Evolutionary conservation across 441 rosid genomes (phyloP), one percentile per base, ranked within the genome.

Genomic region (Dalechampia spathulata): DNA sequence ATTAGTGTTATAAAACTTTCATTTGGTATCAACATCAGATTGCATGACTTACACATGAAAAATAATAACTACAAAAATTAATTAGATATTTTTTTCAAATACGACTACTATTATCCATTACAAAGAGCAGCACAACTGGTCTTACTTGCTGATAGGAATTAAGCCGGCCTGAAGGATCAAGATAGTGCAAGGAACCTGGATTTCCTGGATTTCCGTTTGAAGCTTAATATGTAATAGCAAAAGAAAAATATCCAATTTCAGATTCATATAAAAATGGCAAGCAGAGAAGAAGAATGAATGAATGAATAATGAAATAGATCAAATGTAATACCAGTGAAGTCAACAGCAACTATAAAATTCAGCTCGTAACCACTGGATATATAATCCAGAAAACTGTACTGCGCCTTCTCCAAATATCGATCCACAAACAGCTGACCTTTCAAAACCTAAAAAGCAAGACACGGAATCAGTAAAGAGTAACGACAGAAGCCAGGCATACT

Each of bases 311-410:
- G 12, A 32, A 19, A 55, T 10, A 55, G 11, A 22, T 40, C 6
- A 23, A 27, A 56, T 55, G 41, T 48, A 49, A 55, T 52, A 84
- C 97, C 93, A 11, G 97, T 90, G 63, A 90, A 90, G 73, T 90
- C 97, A 54, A 87, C 75, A 28, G 97, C 96, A 63, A 90, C 94
- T 93, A 90, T 85, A 56, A 90, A 90, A 58, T 87, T 90, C 21
- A 87, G 81, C 68, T 90, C 82, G 17, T 83, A 90, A 14, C 95
- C 94, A 48, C 85, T 78, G n/a, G 95, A 79, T 44, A 87, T 76
- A 71, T 90, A 90, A 70, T 85, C 96, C 58, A 90, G 76, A 74
- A 90, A 87, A 67, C 76, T 87, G 65, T 75, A 67, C 46, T 81
- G 89, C 37, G 72, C 61, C 77, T 76, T 80, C 72, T 85, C 94